Evolutionary conservation across 1,284 basidiomycete species (phyloP).

Genomic region (Earliella scabrosa): DNA sequence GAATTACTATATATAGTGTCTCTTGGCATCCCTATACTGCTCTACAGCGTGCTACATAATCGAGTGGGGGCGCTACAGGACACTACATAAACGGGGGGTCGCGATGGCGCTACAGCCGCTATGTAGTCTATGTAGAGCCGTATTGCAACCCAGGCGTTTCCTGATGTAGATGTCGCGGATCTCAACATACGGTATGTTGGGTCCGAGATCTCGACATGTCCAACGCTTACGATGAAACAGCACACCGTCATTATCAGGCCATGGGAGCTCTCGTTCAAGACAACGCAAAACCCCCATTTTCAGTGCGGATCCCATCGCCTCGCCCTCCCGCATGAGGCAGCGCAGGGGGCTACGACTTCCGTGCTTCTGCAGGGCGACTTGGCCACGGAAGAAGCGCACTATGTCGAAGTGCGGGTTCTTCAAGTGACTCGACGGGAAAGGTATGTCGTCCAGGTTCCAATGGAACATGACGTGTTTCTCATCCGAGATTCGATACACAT

Average conservation of each 20-base stretch:
- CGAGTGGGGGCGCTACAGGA: no score
- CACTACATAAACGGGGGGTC: no score
- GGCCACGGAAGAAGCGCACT: no score
- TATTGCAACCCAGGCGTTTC: accelerated
- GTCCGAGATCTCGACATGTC: neutral
- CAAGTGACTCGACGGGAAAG: neutral
- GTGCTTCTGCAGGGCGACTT: slow-evolving; percentile 1
- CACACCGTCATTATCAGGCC: neutral
- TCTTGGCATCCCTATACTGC: no score
- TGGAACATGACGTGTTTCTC: slow-evolving; percentile 5
- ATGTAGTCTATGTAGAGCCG: no score
- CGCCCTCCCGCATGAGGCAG: neutral
- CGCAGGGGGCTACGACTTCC: neutral
- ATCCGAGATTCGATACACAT: slow-evolving; percentile 3
- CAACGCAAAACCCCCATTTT: neutral
- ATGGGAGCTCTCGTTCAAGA: neutral
- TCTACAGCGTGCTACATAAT: no score
- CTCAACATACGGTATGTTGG: neutral
- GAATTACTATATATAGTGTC: no score
- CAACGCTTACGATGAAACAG: neutral
- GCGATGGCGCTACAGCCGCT: no score
- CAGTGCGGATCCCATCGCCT: slow-evolving; percentile 3
- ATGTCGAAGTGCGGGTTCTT: slow-evolving; percentile 5
- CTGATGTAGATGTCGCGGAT: slow-evolving; percentile 7
- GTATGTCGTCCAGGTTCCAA: neutral